Conservation (phyloP, 2,329 filamentous ascomycete species). For the Aphanocladium album region DNA sequence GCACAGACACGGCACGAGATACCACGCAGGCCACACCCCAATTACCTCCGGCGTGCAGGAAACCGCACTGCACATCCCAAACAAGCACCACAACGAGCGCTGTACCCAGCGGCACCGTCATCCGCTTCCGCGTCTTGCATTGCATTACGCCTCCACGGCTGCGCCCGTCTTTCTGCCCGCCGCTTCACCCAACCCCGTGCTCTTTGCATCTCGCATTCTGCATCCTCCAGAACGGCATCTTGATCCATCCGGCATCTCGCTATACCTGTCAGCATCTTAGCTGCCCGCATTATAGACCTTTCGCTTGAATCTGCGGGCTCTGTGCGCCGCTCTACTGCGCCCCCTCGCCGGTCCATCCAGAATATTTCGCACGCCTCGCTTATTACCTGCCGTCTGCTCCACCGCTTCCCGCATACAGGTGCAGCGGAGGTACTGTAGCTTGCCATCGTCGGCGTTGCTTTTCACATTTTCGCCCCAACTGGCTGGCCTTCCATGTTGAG, state of each 20-base stretch:
- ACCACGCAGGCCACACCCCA: background rate
- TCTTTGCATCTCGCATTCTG: constrained; percentile 7
- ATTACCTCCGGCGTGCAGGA: background rate
- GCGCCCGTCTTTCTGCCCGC: background rate
- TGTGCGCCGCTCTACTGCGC: background rate
- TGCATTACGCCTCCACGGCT: background rate
- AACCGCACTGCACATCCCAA: background rate
- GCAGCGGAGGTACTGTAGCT: background rate
- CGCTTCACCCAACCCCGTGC: background rate
- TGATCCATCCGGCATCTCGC: constrained; percentile 6
- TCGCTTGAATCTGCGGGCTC: background rate
- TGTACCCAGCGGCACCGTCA: background rate
- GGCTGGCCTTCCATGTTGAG: background rate
- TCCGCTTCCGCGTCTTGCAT: constrained; percentile 9
- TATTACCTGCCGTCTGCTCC: background rate
- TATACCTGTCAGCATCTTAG: background rate
- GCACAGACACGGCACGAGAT: constrained; percentile 3
- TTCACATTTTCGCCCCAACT: background rate
- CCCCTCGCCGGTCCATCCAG: background rate
- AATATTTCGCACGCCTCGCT: background rate
- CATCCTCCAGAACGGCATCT: constrained; percentile 5
- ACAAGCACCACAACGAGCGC: background rate
- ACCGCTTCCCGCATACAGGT: constrained; percentile 3
- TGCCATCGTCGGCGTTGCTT: background rate
- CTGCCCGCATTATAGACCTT: background rate